Evolutionary conservation across 2,329 filamentous ascomycete species (phyloP).

Genomic region (Calonectria honghensis): DNA sequence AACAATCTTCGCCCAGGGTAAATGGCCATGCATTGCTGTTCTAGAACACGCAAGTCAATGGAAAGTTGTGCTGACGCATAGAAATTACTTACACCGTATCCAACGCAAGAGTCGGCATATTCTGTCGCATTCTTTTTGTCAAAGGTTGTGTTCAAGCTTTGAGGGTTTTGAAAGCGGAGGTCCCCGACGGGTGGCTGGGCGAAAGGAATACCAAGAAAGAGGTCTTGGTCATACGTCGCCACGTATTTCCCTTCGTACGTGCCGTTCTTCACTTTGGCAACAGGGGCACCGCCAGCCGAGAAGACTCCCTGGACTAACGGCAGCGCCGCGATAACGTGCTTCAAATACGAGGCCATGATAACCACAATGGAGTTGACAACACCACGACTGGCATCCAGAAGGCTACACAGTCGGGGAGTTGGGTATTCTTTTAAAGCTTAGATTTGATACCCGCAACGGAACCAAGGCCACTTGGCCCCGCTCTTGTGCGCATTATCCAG

Average conservation of each 20-base stretch:
- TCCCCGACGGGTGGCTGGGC: constrained; percentile 41
- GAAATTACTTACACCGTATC: constrained; percentile 45
- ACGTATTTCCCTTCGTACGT: constrained; percentile 50
- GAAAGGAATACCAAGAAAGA: constrained; percentile 50
- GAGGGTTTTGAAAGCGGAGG: constrained; percentile 28
- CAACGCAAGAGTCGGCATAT: constrained; percentile 53
- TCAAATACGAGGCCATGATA: constrained; percentile 28
- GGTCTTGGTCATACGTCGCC: constrained; percentile 46
- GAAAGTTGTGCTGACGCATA: too few species aligned
- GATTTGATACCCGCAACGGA: background rate
- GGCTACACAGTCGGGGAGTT: background rate
- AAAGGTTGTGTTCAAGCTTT: constrained; percentile 39
- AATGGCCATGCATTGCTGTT: constrained; percentile 45
- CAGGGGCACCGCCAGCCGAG: constrained; percentile 19
- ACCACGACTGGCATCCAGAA: background rate
- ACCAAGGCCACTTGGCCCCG: background rate
- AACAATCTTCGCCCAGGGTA: constrained; percentile 48
- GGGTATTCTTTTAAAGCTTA: constrained; percentile 14
- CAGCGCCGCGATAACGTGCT: constrained; percentile 15
- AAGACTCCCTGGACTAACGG: constrained; percentile 24
- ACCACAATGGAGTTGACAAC: background rate
- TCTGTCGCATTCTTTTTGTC: constrained; percentile 45
- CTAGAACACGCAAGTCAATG: constrained; percentile 21
- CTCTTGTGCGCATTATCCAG: constrained; percentile 3
- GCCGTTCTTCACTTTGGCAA: constrained; percentile 48